phyloP scores from a whole-genome alignment of 805 yeast species.

The Nakazawaea laoshanensis region DNA sequence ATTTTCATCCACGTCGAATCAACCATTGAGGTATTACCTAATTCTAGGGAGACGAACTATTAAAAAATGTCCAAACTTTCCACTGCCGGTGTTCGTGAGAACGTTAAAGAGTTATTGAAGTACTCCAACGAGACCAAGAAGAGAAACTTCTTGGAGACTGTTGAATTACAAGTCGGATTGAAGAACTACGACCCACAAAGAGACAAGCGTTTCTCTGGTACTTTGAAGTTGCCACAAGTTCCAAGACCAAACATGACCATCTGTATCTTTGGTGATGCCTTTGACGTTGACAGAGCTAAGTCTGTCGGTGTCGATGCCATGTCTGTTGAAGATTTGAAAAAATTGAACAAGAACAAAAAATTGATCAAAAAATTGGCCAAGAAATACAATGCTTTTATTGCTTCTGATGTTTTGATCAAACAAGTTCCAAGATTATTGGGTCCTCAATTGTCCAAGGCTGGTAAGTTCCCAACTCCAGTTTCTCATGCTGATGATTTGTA shows the following conservation, averaged over 20 bases:
- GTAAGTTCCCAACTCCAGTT: constrained; percentile 99
- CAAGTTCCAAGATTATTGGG: constrained; percentile 99
- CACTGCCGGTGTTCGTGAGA: constrained; percentile 89
- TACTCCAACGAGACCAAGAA: constrained; percentile 92
- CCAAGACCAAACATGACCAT: constrained; percentile 99
- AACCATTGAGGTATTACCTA: constrained; percentile 30
- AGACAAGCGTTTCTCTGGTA: constrained; percentile 99
- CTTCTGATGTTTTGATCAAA: constrained; percentile 98
- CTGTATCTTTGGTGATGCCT: constrained; percentile 99
- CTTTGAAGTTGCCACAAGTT: constrained; percentile 95
- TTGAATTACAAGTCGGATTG: constrained; percentile 98
- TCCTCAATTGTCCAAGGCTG: constrained; percentile 99
- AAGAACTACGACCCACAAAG: constrained; percentile 99
- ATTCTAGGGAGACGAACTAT: constrained; percentile 68
- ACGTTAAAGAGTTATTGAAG: constrained; percentile 87
- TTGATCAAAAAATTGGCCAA: constrained; percentile 98
- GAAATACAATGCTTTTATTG: constrained; percentile 99
- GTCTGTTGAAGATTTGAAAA: constrained; percentile 99
- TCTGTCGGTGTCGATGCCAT: constrained; percentile 98
- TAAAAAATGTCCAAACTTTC: constrained; percentile 78
- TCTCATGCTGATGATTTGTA: constrained; percentile 98
- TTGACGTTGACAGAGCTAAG: constrained; percentile 99
- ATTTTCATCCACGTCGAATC: constrained; percentile 48
- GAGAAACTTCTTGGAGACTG: constrained; percentile 99
- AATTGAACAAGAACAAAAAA: constrained; percentile 99